Evolutionary conservation across 1,284 basidiomycete genomes (phyloP).

Genomic region (Leccinum pseudoinsigne): DNA sequence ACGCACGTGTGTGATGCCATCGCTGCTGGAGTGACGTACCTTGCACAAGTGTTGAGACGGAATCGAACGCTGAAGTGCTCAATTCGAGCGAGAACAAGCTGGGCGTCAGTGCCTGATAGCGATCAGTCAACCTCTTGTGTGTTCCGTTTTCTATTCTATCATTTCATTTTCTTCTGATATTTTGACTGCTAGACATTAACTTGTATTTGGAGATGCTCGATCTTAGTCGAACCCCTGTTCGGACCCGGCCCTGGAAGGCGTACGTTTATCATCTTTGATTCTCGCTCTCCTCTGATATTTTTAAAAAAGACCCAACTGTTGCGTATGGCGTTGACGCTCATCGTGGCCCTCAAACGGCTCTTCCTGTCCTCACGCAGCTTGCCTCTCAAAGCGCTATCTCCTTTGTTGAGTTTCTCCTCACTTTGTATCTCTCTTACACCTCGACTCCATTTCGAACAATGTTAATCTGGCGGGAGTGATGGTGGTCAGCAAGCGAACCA

Average conservation of each 20-base stretch:
- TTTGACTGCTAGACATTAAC: slow-evolving; percentile 76
- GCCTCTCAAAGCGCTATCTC: slow-evolving; percentile 89
- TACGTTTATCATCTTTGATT: slow-evolving; percentile 39
- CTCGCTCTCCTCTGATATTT: slow-evolving; percentile 3
- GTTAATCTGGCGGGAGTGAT: slow-evolving; percentile 91
- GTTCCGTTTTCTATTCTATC: slow-evolving; percentile 23
- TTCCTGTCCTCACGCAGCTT: slow-evolving; percentile 88
- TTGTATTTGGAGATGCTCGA: slow-evolving; percentile 92
- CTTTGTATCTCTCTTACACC: slow-evolving; percentile 85
- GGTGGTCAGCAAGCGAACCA: slow-evolving; percentile 84
- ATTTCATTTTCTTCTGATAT: background rate
- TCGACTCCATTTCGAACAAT: slow-evolving; percentile 82
- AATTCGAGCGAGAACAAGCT: slow-evolving; percentile 95
- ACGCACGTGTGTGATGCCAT: background rate
- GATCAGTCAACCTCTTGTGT: slow-evolving; percentile 87
- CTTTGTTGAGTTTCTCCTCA: slow-evolving; percentile 88
- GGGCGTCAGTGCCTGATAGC: slow-evolving; percentile 75
- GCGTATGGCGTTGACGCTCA: slow-evolving; percentile 86
- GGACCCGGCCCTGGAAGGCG: slow-evolving; percentile 86
- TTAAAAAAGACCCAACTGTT: slow-evolving; percentile 78
- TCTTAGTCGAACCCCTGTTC: slow-evolving; percentile 91
- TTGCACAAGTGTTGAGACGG: slow-evolving; percentile 86
- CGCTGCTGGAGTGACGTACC: slow-evolving; percentile 73
- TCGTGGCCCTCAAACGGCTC: slow-evolving; percentile 88
- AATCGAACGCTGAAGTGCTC: slow-evolving; percentile 94